Percentiles rank a stretch among this genome's conserved stretches.
Conservation (phyloP, 495 filamentous ascomycete genomes). For the Penicillium cataractarum region DNA sequence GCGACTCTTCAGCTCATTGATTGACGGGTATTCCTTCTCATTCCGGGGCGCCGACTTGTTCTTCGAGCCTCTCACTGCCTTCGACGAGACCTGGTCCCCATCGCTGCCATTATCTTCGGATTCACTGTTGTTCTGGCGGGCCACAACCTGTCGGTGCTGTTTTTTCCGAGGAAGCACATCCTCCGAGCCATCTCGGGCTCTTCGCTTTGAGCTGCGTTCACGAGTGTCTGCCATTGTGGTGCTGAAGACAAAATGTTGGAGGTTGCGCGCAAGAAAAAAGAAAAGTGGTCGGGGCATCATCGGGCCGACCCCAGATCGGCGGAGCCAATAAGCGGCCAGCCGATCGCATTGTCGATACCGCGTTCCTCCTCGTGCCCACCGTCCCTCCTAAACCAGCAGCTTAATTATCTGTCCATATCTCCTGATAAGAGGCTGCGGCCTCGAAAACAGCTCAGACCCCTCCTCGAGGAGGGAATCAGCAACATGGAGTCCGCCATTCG, state of each 20-base stretch:
- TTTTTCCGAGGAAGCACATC: conserved; percentile 31
- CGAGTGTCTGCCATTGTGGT: conserved; percentile 24
- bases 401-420: conserved; percentile 14
- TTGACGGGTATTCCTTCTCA: conserved; percentile 44
- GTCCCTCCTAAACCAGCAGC: background rate
- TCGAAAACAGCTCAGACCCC: conserved; percentile 9
- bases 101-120: conserved; percentile 19
- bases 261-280: conserved; percentile 20
- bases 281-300: conserved; percentile 33
- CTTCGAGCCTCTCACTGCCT: conserved; percentile 30
- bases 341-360: conserved; percentile 30
- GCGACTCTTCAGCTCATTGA: conserved; percentile 56
- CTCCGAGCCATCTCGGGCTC: conserved; percentile 32
- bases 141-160: conserved; percentile 19
- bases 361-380: conserved; percentile 19
- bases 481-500: conserved; percentile 73
- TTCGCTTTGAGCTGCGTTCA: conserved; percentile 36
- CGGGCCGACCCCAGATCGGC: conserved; percentile 34
- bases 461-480: conserved; percentile 6
- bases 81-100: conserved; percentile 19
- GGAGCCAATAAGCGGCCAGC: conserved; percentile 34
- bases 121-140: conserved; percentile 17
- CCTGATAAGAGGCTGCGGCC: conserved; percentile 18
- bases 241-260: conserved; percentile 4
- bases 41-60: conserved; percentile 25